These are phyloP conservation scores for Candida coleopterorum DNA, from an alignment of 805 yeast genomes.

Conservation along the genomic window DNA sequence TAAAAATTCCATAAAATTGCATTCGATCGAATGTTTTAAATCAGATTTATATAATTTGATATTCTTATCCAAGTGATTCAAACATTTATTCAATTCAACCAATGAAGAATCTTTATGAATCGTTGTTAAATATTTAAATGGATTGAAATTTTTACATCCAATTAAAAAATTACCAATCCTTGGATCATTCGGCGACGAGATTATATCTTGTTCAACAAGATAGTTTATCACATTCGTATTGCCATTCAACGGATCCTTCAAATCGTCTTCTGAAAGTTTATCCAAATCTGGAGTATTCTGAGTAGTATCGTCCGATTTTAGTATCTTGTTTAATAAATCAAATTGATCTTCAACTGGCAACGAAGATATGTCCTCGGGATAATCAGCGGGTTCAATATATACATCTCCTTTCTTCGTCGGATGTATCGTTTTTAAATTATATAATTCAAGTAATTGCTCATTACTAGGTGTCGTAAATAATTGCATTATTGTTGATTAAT, in stretches of 20 bases:
- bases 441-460: conserved; percentile 13
- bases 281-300: conserved; percentile 1
- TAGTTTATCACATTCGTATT: conserved; percentile 22
- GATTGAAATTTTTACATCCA: conserved; percentile 31
- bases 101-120: conserved; percentile 36
- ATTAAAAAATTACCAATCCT: conserved; percentile 27
- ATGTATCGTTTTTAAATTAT: conserved; percentile 21
- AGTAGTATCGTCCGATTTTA: conserved; percentile 11
- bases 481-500: not conserved
- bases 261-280: conserved; percentile 16
- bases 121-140: conserved; percentile 31
- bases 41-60: conserved; percentile 33
- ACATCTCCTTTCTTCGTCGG: conserved; percentile 18
- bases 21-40: conserved; percentile 32
- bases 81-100: conserved; percentile 25
- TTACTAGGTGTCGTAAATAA: conserved; percentile 1
- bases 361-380: conserved; percentile 13
- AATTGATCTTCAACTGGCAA: conserved; percentile 28
- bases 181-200: conserved; percentile 26
- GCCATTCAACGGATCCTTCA: conserved; percentile 32
- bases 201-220: conserved; percentile 20
- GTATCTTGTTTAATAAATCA: conserved; percentile 23
- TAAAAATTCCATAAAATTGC: conserved; percentile 31
- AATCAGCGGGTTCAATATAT: conserved; percentile 2
- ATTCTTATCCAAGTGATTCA: conserved; percentile 27